phyloP scores from a whole-genome alignment of 768 basidiomycete genomes.

The Hysterangium stoloniferum region DNA sequence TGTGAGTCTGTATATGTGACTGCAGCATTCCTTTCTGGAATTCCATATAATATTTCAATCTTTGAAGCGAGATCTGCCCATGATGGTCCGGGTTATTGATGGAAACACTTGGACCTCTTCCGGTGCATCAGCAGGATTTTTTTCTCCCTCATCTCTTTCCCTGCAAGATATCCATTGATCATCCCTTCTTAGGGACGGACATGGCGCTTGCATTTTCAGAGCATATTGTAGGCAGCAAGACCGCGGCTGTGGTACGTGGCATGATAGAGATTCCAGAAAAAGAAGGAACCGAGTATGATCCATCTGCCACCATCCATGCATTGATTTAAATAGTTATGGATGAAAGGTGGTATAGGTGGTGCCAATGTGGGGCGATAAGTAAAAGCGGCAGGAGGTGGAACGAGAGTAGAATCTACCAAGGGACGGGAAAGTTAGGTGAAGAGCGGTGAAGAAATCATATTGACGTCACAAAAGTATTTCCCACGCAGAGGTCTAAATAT shows the following conservation, averaged over 20 bases:
- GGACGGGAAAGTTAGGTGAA: no score
- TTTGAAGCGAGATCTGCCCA: constrained; percentile 53
- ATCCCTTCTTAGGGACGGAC: background rate
- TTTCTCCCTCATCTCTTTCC: background rate
- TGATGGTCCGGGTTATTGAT: constrained; percentile 28
- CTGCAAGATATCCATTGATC: background rate
- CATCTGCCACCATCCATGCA: background rate
- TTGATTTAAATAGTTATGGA: no score
- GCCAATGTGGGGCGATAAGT: no score
- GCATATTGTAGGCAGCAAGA: background rate
- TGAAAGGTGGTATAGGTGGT: no score
- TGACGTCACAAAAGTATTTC: no score
- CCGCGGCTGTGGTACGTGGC: background rate
- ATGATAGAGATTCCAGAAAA: background rate
- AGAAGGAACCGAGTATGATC: background rate
- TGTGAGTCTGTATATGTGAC: constrained; percentile 58
- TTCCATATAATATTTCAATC: constrained; percentile 46
- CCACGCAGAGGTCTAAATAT: no score
- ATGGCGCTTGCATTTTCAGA: background rate
- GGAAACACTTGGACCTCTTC: background rate
- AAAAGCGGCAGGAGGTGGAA: no score
- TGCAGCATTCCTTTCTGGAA: constrained; percentile 50
- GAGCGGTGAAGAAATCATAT: no score
- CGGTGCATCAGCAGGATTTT: background rate
- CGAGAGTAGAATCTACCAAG: no score